These are phyloP conservation scores for Leccinellum rugosiceps DNA, from an alignment of 768 basidiomycete species.

Conservation along the genomic window DNA sequence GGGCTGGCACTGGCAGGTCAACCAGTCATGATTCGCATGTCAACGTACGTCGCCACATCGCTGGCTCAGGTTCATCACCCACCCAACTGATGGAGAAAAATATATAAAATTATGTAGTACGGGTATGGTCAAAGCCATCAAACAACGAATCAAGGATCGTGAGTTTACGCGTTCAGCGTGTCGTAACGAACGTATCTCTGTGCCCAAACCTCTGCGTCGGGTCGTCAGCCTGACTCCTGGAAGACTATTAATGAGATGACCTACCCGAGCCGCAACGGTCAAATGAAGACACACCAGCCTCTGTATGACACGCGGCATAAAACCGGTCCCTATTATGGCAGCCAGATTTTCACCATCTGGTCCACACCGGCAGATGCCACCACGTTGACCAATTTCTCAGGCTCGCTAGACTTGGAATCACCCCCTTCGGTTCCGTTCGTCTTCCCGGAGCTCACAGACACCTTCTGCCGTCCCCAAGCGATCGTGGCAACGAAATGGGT, in stretches of 20 bases:
- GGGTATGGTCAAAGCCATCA: slow-evolving; percentile 26
- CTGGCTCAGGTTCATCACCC: neutral
- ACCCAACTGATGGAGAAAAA: slow-evolving; percentile 1
- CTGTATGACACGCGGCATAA: slow-evolving; percentile 7
- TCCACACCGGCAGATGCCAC: slow-evolving; percentile 69
- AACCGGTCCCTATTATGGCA: slow-evolving; percentile 40
- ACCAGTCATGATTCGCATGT: neutral
- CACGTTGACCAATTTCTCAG: slow-evolving; percentile 64
- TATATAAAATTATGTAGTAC: slow-evolving; percentile 33
- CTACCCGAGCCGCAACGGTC: slow-evolving; percentile 18
- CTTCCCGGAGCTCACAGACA: slow-evolving; percentile 40
- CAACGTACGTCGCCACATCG: slow-evolving; percentile 2
- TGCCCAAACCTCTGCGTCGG: slow-evolving; percentile 1
- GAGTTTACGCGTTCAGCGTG: slow-evolving; percentile 20
- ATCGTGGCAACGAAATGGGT: slow-evolving; percentile 79
- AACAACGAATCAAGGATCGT: slow-evolving; percentile 27
- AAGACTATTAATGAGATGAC: neutral
- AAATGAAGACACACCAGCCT: slow-evolving; percentile 13
- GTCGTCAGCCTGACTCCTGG: slow-evolving; percentile 5
- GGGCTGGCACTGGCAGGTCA: too few relatives aligned
- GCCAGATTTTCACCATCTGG: slow-evolving; percentile 64
- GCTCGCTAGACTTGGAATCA: slow-evolving; percentile 30
- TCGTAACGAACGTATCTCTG: slow-evolving; percentile 26
- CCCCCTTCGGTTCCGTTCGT: slow-evolving; percentile 37
- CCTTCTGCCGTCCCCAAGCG: slow-evolving; percentile 68